Evolutionary conservation across 176 grass and related monocot genomes (phyloP).

Genomic region (Oryza glaberrima): DNA sequence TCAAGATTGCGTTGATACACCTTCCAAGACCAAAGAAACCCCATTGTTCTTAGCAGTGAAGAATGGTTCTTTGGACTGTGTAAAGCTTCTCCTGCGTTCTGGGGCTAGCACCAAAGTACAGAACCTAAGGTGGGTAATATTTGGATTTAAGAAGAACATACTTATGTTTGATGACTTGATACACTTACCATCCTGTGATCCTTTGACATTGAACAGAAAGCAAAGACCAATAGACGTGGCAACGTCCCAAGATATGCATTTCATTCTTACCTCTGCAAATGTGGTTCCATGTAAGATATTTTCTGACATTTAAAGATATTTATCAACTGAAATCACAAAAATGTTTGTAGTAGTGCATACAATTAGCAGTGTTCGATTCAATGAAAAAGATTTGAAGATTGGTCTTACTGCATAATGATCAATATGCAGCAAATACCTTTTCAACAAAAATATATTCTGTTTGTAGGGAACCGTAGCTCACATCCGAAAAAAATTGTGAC

Average conservation of each 20-base stretch:
- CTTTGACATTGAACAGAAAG: constrained; percentile 49
- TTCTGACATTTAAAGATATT: constrained; percentile 6
- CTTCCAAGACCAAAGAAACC: constrained; percentile 72
- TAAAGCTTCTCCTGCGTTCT: constrained; percentile 54
- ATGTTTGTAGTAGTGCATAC: background rate
- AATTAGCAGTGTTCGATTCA: background rate
- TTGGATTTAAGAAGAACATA: background rate
- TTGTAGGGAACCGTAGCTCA: constrained; percentile 43
- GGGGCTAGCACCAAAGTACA: constrained; percentile 56
- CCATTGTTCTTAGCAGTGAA: constrained; percentile 67
- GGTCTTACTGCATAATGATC: constrained; percentile 17
- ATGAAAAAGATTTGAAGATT: constrained; percentile 18
- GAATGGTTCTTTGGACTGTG: constrained; percentile 53
- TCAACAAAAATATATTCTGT: constrained; percentile 24
- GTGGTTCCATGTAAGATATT: constrained; percentile 43
- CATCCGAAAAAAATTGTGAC: constrained; percentile 26
- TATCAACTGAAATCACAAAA: background rate
- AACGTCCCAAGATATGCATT: constrained; percentile 60
- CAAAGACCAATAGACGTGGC: constrained; percentile 66
- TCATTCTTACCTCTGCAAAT: constrained; percentile 56
- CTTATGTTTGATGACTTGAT: constrained; percentile 1
- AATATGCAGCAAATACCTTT: background rate
- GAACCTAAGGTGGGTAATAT: constrained; percentile 57
- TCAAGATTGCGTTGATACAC: constrained; percentile 62
- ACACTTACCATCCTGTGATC: constrained; percentile 9